phyloP scores from a whole-genome alignment of 805 yeast genomes.

The Yarrowia sp. region DNA sequence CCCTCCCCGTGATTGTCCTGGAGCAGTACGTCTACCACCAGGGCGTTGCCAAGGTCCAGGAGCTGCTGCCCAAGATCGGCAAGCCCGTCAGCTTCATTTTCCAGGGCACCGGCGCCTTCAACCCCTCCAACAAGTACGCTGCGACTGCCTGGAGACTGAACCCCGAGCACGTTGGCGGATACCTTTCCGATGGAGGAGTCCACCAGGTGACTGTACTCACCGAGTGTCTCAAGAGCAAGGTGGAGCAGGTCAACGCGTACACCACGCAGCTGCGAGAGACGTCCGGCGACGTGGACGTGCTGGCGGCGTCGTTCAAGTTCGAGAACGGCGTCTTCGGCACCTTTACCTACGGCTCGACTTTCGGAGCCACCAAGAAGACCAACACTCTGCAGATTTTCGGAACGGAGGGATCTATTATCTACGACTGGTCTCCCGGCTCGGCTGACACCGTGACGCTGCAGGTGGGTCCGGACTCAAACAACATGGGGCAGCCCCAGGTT shows the following conservation, averaged over 20 bases:
- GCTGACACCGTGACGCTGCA: conserved; percentile 33
- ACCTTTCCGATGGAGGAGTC: conserved; percentile 91
- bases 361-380: conserved; percentile 75
- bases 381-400: conserved; percentile 73
- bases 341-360: conserved; percentile 82
- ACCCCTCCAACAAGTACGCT: conserved; percentile 48
- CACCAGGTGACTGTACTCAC: conserved; percentile 89
- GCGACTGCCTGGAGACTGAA: conserved; percentile 80
- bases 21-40: conserved; percentile 84
- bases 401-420: conserved; percentile 67
- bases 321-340: conserved; percentile 70
- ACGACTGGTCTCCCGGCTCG: conserved; percentile 48
- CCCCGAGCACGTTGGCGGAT: conserved; percentile 93
- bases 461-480: conserved; percentile 35
- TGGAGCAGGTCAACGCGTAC: conserved; percentile 67
- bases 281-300: conserved; percentile 80
- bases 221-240: conserved; percentile 66
- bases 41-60: conserved; percentile 54
- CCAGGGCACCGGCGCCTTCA: conserved; percentile 52
- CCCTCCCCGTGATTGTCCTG: conserved; percentile 68
- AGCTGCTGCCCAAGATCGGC: conserved; percentile 70
- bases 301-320: conserved; percentile 65
- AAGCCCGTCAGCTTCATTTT: conserved; percentile 43
- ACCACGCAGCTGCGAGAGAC: conserved; percentile 73
- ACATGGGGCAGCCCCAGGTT: conserved; percentile 31